A percentile compares a stretch with the other conserved stretches of the same genome.
Conservation (phyloP, 1,284 basidiomycete species). For the Pseudozyma thailandica region DNA sequence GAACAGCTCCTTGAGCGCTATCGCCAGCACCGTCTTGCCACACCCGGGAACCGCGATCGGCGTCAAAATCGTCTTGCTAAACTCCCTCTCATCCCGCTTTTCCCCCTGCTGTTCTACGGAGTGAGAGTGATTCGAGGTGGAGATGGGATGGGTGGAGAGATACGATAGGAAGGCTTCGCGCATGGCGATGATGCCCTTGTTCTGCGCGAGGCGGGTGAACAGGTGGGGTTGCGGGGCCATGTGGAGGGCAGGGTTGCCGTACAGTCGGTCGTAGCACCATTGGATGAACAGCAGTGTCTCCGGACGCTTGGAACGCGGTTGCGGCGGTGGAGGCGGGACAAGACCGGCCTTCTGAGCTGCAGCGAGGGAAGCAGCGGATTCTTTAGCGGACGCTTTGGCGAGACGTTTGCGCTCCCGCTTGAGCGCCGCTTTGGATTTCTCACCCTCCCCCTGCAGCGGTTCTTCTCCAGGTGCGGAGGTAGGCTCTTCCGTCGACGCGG, state of each 20-base stretch:
- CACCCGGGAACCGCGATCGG: conserved; percentile 92
- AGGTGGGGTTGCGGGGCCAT: conserved; percentile 75
- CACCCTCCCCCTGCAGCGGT: not conserved
- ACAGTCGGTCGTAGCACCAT: conserved; percentile 63
- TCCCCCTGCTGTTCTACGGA: conserved; percentile 12
- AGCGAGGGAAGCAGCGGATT: not conserved
- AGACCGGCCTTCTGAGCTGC: conserved; percentile 30
- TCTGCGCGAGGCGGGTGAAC: conserved; percentile 78
- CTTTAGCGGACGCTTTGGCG: conserved; percentile 8
- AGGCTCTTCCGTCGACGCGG: not conserved
- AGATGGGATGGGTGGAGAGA: conserved; percentile 51
- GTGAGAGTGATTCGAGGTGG: conserved; percentile 18
- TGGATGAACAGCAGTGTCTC: conserved; percentile 61
- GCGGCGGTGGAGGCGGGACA: conserved; percentile 42
- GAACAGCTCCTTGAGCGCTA: conserved; percentile 83
- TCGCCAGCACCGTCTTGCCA: conserved; percentile 89
- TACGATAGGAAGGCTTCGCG: conserved; percentile 83
- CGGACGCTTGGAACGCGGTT: conserved; percentile 50
- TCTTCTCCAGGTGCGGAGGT: not conserved
- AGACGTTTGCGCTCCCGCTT: conserved; percentile 31
- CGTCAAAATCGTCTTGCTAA: conserved; percentile 83
- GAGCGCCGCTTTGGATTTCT: conserved; percentile 27
- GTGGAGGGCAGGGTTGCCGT: conserved; percentile 71
- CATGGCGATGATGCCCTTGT: conserved; percentile 84
- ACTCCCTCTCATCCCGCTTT: conserved; percentile 65